Evolutionary conservation across 805 yeast genomes (phyloP), one percentile per base, ranked within the genome.

Genomic region (Danielia oregonensis): DNA sequence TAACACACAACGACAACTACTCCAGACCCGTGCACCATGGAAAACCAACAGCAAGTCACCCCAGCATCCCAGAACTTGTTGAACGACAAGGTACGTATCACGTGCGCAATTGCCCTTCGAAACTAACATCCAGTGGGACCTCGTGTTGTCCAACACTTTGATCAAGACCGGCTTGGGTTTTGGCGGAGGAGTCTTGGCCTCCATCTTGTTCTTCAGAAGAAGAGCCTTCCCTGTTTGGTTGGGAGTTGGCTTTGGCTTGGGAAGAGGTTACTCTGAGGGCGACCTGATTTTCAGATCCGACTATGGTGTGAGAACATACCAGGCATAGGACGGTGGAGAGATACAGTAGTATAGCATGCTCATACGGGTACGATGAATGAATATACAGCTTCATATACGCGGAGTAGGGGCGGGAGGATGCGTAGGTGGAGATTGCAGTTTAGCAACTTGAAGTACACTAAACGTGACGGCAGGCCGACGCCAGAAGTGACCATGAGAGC

Each of bases 181-280:
- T 49, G 97, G 97, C 46, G 93, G 82, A 29, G 99, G 99, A 65
- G 95, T 93, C 22, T 75, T 91, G 39, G 85, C 94, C 29, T 86
- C 96, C 6, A 94, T 89, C 28, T 65, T 93, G 40, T 66, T 93
- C 38, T 93, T 93, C 73, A 86, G 76, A 63, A 86, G 97, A 73
- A 81, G 97, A 65, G 75, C 96, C 7, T 93, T 88, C 79, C 98
- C 98, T 36, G 97, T 91, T 27, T 89, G 97, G 95, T 65, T 91
- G 43, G 98, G 98, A 47, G 68, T 88, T 46, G 99, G 99, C 24
- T 91, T 93, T 54, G 99, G 99, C 48, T 75, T 89, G 43, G 99
- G 99, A 47, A 83, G 96, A 71, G 96, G 96, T 35, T 93, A 88
- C 65, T 80, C 97, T 42, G 99, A 93, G 70, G 98, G 97, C 42